These are phyloP conservation scores for Cryptococcus sp. DNA, from an alignment of 1,284 basidiomycete genomes.

Conservation along the genomic window DNA sequence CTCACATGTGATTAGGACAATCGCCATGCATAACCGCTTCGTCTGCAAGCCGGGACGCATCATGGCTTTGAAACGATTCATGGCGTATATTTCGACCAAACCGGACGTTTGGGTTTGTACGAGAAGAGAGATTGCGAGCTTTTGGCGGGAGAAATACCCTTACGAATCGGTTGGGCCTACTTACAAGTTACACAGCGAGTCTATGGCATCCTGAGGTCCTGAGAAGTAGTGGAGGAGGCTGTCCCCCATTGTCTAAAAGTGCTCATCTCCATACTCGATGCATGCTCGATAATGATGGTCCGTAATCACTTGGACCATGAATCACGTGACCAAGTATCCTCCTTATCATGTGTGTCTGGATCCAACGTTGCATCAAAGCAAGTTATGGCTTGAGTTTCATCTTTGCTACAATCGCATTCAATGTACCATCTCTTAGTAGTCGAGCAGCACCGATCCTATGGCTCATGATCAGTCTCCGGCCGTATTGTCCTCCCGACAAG, in stretches of 20 bases:
- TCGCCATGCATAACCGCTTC: slow-evolving; percentile 53
- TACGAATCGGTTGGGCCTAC: slow-evolving; percentile 29
- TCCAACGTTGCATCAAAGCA: too few relatives aligned
- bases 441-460: too few relatives aligned
- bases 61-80: slow-evolving; percentile 44
- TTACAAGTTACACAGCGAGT: slow-evolving; percentile 6
- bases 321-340: too few relatives aligned
- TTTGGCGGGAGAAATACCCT: slow-evolving; percentile 48
- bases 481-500: too few relatives aligned
- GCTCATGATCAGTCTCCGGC: too few relatives aligned
- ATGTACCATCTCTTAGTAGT: too few relatives aligned
- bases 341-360: too few relatives aligned
- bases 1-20: slow-evolving; percentile 37
- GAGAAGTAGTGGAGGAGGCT: not conserved
- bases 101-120: slow-evolving; percentile 52
- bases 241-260: not conserved
- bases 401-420: too few relatives aligned
- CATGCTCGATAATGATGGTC: too few relatives aligned
- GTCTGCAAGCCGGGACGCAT: slow-evolving; percentile 50
- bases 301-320: too few relatives aligned
- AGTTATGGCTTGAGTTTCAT: too few relatives aligned
- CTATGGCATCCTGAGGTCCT: not conserved
- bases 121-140: slow-evolving; percentile 46
- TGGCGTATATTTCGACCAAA: slow-evolving; percentile 45
- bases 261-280: too few relatives aligned